These are phyloP conservation scores for Dalbergia cochinchinensis DNA, from an alignment of 306 rosid genomes.

Conservation along the genomic window DNA sequence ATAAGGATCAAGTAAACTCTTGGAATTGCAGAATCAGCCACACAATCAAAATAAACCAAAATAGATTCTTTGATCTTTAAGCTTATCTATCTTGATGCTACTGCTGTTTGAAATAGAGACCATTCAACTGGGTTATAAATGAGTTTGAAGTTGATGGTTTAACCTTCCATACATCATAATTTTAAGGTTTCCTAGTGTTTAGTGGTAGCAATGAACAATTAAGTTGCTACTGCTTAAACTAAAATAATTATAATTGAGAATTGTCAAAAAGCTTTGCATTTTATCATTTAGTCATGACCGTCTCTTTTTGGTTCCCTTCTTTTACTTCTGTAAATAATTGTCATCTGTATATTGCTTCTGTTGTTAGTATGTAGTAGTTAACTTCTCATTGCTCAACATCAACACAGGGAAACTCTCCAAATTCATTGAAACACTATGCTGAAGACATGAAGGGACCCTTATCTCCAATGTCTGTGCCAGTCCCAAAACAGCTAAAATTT, in stretches of 20 bases:
- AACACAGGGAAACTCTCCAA: slow-evolving; percentile 77
- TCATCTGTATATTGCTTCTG: slow-evolving; percentile 19
- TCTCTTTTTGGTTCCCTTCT: slow-evolving; percentile 27
- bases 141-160: slow-evolving; percentile 17
- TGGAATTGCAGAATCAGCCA: slow-evolving; percentile 27
- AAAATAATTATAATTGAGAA: neutral
- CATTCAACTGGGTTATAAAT: slow-evolving; percentile 2
- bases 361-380: slow-evolving; percentile 27
- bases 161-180: neutral
- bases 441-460: slow-evolving; percentile 76
- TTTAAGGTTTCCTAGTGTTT: slow-evolving; percentile 7
- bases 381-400: slow-evolving; percentile 48
- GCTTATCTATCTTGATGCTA: neutral
- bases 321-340: slow-evolving; percentile 29
- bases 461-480: slow-evolving; percentile 85
- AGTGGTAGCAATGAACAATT: slow-evolving; percentile 7
- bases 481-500: slow-evolving; percentile 86
- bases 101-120: slow-evolving; percentile 22
- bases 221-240: neutral
- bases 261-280: slow-evolving; percentile 12
- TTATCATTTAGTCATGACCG: slow-evolving; percentile 17
- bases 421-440: slow-evolving; percentile 66
- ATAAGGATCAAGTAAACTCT: slow-evolving; percentile 24
- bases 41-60: slow-evolving; percentile 19
- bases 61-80: slow-evolving; percentile 27